These are phyloP conservation scores for Pseudocercospora macadamiae DNA, from an alignment of 2,329 filamentous ascomycete species.

Conservation along the genomic window DNA sequence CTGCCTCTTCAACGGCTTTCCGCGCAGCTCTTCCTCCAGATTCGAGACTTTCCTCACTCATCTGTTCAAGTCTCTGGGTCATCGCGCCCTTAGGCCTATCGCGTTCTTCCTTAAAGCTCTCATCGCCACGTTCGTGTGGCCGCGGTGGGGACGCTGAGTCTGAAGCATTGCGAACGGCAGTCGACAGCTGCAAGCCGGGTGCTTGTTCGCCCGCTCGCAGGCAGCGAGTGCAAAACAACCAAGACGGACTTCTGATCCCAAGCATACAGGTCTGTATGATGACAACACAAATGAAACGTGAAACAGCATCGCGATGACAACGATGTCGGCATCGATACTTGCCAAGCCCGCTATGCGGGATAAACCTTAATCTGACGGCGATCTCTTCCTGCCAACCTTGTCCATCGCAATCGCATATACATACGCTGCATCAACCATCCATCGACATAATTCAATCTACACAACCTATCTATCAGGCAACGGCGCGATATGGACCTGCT, in stretches of 20 bases:
- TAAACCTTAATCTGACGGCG: background rate
- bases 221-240: constrained; percentile 44
- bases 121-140: constrained; percentile 12
- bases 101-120: constrained; percentile 19
- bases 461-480: no score
- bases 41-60: constrained; percentile 63
- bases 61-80: constrained; percentile 59
- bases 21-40: constrained; percentile 58
- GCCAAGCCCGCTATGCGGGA: no score
- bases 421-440: no score
- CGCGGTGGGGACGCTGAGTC: constrained; percentile 23
- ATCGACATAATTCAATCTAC: no score
- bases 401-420: no score
- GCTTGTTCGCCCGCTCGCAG: constrained; percentile 38
- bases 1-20: constrained; percentile 62
- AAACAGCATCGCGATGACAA: background rate
- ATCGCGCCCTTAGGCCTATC: constrained; percentile 57
- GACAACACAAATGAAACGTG: background rate
- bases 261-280: constrained; percentile 29
- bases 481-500: background rate
- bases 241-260: constrained; percentile 21
- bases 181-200: constrained; percentile 8
- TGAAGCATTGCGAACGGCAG: constrained; percentile 22
- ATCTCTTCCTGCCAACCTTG: no score
- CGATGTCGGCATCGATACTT: background rate